Base-by-base conservation (phyloP, 495 filamentous ascomycete species). In the Bathelium albidoporum region DNA sequence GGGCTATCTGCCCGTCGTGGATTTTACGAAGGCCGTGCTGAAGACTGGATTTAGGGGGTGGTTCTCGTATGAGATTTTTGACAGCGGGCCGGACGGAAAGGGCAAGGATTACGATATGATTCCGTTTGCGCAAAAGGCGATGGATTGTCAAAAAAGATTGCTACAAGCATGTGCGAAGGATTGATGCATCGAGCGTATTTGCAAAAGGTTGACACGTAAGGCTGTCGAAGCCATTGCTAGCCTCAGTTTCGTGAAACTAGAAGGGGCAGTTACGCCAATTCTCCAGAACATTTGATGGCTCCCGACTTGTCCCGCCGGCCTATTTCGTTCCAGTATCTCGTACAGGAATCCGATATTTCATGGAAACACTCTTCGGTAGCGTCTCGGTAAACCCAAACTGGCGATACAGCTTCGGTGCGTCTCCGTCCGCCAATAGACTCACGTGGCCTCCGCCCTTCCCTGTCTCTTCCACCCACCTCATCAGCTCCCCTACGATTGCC, bases 31-130 rank as follows among this genome's bases (percentile, higher is more conserved):
- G 61, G 88, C 86, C 11, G 87, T 93, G 18, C 70, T 91, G 41
- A 73, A 69, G 61, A 91, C 89, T 1, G 88, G 89, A 2, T 91
- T 87, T 59, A 74, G 81, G 59, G 85, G 85, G 0, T 90, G 85
- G 83, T 85, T 90, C 52, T 87, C 83, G 1, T 82, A 89, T 63
- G 89, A 93, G 75, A 82, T 90, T 9, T 92, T 92, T 76, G 87
- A 93, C 76, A 77, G 80, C 22, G 83, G 83, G 4, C 73, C 78
- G 14, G 76, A 83, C 44, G 82, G 83, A 0, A 80, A 81, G 55
- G 82, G 80, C 39, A 80, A 79, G 69, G 76, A 83, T 32, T 82
- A 85, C 66, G 77, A 89, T 49, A 73, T 90, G 74, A 70, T 71
- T 1, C 70, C 71, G 18, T 89, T 80, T 74, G 83, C 84, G 24